These are phyloP conservation scores for Chlamydomonas sp. DNA, from an alignment of 139 green algal species.

Conservation along the genomic window DNA sequence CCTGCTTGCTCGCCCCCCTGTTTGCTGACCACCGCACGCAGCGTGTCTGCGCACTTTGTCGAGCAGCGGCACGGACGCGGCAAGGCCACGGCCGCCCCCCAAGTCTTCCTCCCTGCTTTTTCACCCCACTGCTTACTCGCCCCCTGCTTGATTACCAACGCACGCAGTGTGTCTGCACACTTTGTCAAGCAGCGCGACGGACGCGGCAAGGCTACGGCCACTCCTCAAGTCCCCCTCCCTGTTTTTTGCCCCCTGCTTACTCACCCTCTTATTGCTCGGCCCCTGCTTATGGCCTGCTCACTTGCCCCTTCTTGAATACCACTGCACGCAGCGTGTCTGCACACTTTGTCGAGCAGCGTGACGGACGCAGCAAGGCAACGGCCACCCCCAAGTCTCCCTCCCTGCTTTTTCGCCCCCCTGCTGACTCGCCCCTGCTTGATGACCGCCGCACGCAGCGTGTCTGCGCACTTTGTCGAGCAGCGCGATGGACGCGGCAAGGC, in stretches of 20 bases:
- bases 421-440: too few species aligned
- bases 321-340: constrained; percentile 64
- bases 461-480: constrained; percentile 64
- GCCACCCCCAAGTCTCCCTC: too few species aligned
- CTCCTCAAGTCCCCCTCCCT: too few species aligned
- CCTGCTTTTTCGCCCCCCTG: neutral
- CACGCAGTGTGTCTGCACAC: too few species aligned
- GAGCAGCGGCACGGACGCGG: too few species aligned
- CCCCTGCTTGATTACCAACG: too few species aligned
- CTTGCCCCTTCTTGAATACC: neutral
- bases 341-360: constrained; percentile 58
- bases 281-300: neutral
- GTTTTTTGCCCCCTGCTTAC: too few species aligned
- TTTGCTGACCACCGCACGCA: constrained; percentile 28
- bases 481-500: constrained; percentile 42
- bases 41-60: constrained; percentile 80
- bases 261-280: neutral
- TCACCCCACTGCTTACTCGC: too few species aligned
- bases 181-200: too few species aligned
- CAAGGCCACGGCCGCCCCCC: too few species aligned
- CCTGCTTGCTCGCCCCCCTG: neutral
- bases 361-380: constrained; percentile 45
- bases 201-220: too few species aligned
- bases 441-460: constrained; percentile 54
- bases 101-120: too few species aligned